Conservation (phyloP, 1,139 yeast species). For the Candida frijolesensis region DNA sequence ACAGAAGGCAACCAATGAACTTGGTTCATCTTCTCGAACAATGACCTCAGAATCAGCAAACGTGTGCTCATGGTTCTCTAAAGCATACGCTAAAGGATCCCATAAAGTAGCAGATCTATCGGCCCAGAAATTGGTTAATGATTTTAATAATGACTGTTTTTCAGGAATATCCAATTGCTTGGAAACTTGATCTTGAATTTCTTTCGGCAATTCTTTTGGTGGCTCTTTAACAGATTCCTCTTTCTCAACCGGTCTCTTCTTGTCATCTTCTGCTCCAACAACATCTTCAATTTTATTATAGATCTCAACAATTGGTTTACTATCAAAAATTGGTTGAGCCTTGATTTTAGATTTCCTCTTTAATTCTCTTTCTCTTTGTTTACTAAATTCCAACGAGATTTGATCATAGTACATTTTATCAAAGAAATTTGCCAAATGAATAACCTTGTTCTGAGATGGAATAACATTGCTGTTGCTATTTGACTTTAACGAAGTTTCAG, state of each 20-base stretch:
- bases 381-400: conserved; percentile 80
- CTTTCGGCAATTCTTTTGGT: conserved; percentile 3
- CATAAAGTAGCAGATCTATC: conserved; percentile 94
- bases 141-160: conserved; percentile 74
- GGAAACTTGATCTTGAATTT: conserved; percentile 3
- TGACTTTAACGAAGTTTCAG: conserved; percentile 13
- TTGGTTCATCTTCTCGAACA: conserved; percentile 95
- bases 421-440: conserved; percentile 66
- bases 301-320: conserved; percentile 89
- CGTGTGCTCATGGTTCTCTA: conserved; percentile 79
- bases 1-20: conserved; percentile 91
- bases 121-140: conserved; percentile 94
- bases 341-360: conserved; percentile 62
- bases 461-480: conserved; percentile 8
- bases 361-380: conserved; percentile 82
- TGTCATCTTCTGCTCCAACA: conserved; percentile 45
- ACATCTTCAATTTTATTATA: conserved; percentile 90
- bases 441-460: conserved; percentile 43
- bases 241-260: conserved; percentile 11
- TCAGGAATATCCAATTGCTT: conserved; percentile 44
- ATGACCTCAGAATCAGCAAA: conserved; percentile 94
- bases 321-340: conserved; percentile 74
- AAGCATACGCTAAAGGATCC: conserved; percentile 89
- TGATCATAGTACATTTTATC: conserved; percentile 82
- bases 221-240: conserved; percentile 11